These are phyloP conservation scores for Cichorium intybus DNA, from an alignment of 140 eudicot genomes.

Conservation along the genomic window DNA sequence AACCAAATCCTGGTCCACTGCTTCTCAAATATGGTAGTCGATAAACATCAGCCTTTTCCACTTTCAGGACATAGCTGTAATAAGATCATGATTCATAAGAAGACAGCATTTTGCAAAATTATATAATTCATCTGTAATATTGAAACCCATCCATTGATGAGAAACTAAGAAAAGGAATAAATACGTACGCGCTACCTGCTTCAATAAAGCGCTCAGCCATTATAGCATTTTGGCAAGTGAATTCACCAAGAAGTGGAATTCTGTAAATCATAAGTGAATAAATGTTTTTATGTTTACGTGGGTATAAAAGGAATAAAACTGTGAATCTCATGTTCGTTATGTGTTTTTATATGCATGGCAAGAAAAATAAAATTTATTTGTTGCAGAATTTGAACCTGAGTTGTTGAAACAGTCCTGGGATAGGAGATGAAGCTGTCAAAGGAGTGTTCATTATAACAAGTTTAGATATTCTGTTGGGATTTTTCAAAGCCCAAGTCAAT, in stretches of 20 bases:
- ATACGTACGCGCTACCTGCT: conserved; percentile 99
- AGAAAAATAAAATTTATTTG: not conserved
- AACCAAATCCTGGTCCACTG: conserved; percentile 99
- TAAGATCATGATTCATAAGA: conserved; percentile 21
- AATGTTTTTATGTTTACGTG: not conserved
- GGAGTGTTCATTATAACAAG: conserved; percentile 92
- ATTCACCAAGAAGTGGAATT: conserved; percentile 90
- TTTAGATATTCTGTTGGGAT: conserved; percentile 72
- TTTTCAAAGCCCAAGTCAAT: conserved; percentile 95
- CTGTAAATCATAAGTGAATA: conserved; percentile 31
- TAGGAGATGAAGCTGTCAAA: conserved; percentile 83
- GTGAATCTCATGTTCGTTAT: not conserved
- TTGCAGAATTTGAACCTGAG: conserved; percentile 61
- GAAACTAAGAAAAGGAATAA: not conserved
- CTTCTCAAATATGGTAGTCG: conserved; percentile 87
- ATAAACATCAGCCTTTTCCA: conserved; percentile 98
- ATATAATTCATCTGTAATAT: not conserved
- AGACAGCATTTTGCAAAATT: conserved; percentile 1
- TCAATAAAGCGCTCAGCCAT: conserved; percentile 98
- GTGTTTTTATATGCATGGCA: not conserved
- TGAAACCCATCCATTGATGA: conserved; percentile 2
- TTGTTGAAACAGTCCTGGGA: conserved; percentile 96
- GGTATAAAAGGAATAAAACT: not conserved
- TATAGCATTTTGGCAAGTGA: conserved; percentile 96
- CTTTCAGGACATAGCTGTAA: conserved; percentile 86